These are phyloP conservation scores for Populus tomentosa DNA, from an alignment of 441 rosid species.

Conservation along the genomic window DNA sequence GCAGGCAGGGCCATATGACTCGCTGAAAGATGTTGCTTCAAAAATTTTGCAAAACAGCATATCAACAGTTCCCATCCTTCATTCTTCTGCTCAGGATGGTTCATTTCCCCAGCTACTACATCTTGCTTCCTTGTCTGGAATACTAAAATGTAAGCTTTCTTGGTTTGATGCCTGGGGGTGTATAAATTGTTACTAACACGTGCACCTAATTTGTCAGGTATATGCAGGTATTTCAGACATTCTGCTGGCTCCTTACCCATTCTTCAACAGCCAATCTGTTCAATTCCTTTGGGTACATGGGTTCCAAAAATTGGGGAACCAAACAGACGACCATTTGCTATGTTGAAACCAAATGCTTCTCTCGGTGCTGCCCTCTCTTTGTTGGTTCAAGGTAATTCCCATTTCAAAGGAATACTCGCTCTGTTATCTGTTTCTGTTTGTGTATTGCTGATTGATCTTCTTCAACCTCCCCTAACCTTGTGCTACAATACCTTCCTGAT, in stretches of 20 bases:
- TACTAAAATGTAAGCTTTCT: slow-evolving; percentile 47
- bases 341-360: slow-evolving; percentile 54
- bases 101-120: slow-evolving; percentile 61
- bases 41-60: slow-evolving; percentile 51
- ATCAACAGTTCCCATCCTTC: slow-evolving; percentile 50
- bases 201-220: slow-evolving; percentile 35
- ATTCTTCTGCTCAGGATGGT: slow-evolving; percentile 47
- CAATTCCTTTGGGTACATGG: slow-evolving; percentile 56
- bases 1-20: slow-evolving; percentile 61
- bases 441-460: background rate
- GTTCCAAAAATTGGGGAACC: slow-evolving; percentile 58
- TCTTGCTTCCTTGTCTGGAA: slow-evolving; percentile 63
- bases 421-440: background rate
- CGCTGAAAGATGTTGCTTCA: slow-evolving; percentile 47
- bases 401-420: background rate
- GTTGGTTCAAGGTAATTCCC: slow-evolving; percentile 49
- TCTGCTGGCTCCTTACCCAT: slow-evolving; percentile 51
- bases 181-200: slow-evolving; percentile 19
- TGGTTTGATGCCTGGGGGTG: slow-evolving; percentile 1
- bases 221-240: slow-evolving; percentile 62
- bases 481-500: slow-evolving; percentile 4
- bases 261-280: slow-evolving; percentile 47
- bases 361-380: slow-evolving; percentile 53
- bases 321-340: slow-evolving; percentile 44
- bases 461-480: background rate